Base-by-base conservation (phyloP, 805 yeast species). In the Yarrowia bubula region DNA sequence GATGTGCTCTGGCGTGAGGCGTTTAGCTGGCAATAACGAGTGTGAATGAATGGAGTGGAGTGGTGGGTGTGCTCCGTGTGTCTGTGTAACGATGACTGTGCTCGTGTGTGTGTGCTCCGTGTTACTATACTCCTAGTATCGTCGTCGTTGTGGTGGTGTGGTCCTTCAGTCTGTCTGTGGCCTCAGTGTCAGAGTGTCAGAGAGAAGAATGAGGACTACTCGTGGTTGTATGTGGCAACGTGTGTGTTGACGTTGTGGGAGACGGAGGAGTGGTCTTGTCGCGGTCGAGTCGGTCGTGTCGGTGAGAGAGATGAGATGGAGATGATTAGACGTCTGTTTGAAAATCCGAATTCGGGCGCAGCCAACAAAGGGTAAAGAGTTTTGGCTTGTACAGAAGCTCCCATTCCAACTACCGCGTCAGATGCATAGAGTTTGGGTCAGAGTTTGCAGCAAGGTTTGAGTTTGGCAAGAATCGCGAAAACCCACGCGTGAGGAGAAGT, bases 371-470 rank as follows among this genome's bases (percentile, higher is more conserved):
- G 31, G 55, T 22, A 51, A 51, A 51, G 60, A 51, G 60, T 51
- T 51, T 51, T 22, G 43, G 22, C 60, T 48, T 48, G 55, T 48
- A 48, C 55, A 11, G 55, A 48, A 48, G 55, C 55, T 48, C 55
- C 60, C 60, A 51, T 51, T 51, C 60, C 60, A 51, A 51, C 60
- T 51, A 51, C 60, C 44, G 60, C 60, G 44, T 51, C 60, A 28
- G 22, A 44, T 51, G 60, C 60, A 51, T 37, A 51, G 22, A 37
- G 33, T 28, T 51, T 18, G 31, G 33, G 11, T 14, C 22, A 38
- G 31, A 33, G 60, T 51, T 51, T 51, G 44, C 2, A 1, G 10
- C 11, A 38, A 38, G 22, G 60, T 37, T 51, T 17, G 15, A 39
- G 44, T 37, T 51, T 28, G 1, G 22, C 46, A 28, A 38, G 60